Evolutionary conservation across 2,329 filamentous ascomycete species (phyloP), one percentile per base, ranked within the genome.

Genomic region (Amauroascus verrucosus): DNA sequence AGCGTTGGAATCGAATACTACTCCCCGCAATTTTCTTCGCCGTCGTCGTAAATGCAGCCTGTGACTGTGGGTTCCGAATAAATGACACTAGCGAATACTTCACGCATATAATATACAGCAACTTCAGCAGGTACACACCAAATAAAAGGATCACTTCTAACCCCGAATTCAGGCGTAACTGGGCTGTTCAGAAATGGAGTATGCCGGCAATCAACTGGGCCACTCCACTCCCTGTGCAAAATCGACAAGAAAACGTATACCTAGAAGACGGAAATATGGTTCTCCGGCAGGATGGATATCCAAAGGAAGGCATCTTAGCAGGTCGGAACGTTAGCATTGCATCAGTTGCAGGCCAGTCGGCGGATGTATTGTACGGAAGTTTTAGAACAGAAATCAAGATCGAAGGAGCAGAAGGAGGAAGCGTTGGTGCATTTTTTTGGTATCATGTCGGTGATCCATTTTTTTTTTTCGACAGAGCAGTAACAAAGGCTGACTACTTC

Each of bases 381-480:
- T 65, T 63, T 38, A 56, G 61, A 40, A 53, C 59, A 9, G 57
- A 62, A 37, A 56, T 63, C 45, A 63, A 62, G 46, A 40, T 64
- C 43, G 55, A 62, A 53, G 60, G 61, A 33, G 60, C 59, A 22
- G 53, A 54, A 3, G 62, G 63, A 11, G 63, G 63, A 18, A 61
- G 62, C 20, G 62, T 62, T 53, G 61, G 58, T 9, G 59, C 58
- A 32, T 64, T 65, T 43, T 65, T 65, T 50, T 65, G 63, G 63
- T 65, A 64, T 58, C 59, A 59, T 57, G 63, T 64, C 46, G 37
- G 61, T 56, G 35, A 26, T 18, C 26, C 41, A 20, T 24, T 38
- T 37, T 30, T 32, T 22, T 38, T 26, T 18, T 38, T 14, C 33
- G 33, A n/a, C 8, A 13, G 16, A 11, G 41, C n/a, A 48, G 30